phyloP scores from a whole-genome alignment of 1,139 yeast genomes.

The Nadsonia starkeyi-henricii region DNA sequence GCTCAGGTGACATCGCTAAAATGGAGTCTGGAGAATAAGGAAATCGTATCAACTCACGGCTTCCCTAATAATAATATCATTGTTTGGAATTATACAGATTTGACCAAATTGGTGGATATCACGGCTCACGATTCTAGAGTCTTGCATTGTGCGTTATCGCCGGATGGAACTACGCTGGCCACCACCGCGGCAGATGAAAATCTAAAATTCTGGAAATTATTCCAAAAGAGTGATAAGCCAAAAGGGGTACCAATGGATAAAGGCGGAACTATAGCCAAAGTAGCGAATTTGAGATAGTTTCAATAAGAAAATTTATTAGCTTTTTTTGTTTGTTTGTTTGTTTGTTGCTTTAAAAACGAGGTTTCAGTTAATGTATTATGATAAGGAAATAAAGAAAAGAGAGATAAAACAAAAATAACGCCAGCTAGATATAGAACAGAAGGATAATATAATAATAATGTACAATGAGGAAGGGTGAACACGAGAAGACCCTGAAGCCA shows the following conservation, averaged over 20 bases:
- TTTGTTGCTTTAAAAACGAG: no score
- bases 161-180: slow-evolving; percentile 79
- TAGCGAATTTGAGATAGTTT: background rate
- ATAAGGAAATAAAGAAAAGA: no score
- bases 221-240: slow-evolving; percentile 17
- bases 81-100: slow-evolving; percentile 72
- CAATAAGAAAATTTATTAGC: no score
- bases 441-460: no score
- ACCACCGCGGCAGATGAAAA: slow-evolving; percentile 96
- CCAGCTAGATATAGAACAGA: no score
- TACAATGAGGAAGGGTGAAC: slow-evolving; percentile 8
- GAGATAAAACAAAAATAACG: no score
- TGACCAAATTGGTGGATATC: slow-evolving; percentile 81
- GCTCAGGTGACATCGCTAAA: slow-evolving; percentile 84
- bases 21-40: slow-evolving; percentile 77
- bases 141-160: slow-evolving; percentile 69
- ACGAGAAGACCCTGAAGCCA: background rate
- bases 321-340: no score
- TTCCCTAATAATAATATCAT: slow-evolving; percentile 78
- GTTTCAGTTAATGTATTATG: no score
- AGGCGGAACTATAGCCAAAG: background rate
- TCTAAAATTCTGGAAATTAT: slow-evolving; percentile 85
- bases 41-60: slow-evolving; percentile 89
- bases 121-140: slow-evolving; percentile 86
- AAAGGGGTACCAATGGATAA: background rate